Percentiles rank a stretch among this genome's conserved stretches.
Evolutionary conservation across 164 flowering plant genomes (phyloP).

Genomic region (Kingdonia uniflora): DNA sequence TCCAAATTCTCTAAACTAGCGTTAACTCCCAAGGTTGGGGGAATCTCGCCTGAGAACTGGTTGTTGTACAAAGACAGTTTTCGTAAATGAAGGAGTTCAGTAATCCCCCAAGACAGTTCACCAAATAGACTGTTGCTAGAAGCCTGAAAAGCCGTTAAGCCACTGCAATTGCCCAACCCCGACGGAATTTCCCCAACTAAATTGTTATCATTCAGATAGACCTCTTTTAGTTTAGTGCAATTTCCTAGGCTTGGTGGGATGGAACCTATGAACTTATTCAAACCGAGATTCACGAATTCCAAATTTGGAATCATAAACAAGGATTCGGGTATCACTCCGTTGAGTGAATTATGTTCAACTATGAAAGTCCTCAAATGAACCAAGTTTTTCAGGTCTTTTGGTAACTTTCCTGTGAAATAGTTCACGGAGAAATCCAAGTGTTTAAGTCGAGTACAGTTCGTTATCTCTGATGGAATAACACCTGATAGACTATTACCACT

Average conservation of each 20-base stretch:
- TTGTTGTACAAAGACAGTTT: slow-evolving; percentile 40
- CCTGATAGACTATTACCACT: slow-evolving; percentile 34
- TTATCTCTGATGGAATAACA: slow-evolving; percentile 31
- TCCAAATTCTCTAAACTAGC: slow-evolving; percentile 44
- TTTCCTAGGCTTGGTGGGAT: slow-evolving; percentile 48
- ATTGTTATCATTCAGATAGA: slow-evolving; percentile 30
- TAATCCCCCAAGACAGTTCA: slow-evolving; percentile 43
- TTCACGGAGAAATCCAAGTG: slow-evolving; percentile 35
- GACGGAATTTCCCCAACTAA: slow-evolving; percentile 48
- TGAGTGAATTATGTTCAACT: too few species aligned
- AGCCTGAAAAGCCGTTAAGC: slow-evolving; percentile 26
- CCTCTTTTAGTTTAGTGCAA: slow-evolving; percentile 18
- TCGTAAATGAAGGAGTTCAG: slow-evolving; percentile 35
- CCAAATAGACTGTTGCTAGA: slow-evolving; percentile 37
- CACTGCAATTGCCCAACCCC: slow-evolving; percentile 49
- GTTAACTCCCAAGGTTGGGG: slow-evolving; percentile 48
- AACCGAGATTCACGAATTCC: slow-evolving; percentile 20
- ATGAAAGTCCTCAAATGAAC: too few species aligned
- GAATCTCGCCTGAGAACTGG: slow-evolving; percentile 53
- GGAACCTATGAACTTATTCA: slow-evolving; percentile 41
- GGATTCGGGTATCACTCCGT: slow-evolving; percentile 16
- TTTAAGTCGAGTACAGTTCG: slow-evolving; percentile 34
- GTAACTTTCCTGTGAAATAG: slow-evolving; percentile 32
- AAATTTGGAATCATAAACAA: slow-evolving; percentile 41
- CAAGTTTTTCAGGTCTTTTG: slow-evolving; percentile 6